Percentiles rank a stretch among this genome's conserved stretches.
Conservation (phyloP, 108 stramenopile species). For the Halocafeteria seosinensis region DNA sequence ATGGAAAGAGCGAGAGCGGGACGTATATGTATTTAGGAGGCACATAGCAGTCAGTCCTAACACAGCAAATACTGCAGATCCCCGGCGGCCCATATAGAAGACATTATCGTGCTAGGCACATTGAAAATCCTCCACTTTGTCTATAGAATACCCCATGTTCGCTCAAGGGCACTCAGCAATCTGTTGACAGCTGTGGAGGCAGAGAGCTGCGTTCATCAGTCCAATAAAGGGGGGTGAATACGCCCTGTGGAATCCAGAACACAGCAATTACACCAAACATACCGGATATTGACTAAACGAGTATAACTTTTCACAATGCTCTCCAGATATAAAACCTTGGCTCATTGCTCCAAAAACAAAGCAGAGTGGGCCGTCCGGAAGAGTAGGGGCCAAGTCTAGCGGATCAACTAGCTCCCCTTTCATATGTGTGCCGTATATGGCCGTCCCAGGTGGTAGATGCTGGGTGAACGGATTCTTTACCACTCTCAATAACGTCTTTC, state of each 20-base stretch:
- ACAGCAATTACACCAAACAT: background rate
- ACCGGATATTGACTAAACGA: conserved; percentile 80
- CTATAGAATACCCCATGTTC: background rate
- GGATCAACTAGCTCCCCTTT: conserved; percentile 68
- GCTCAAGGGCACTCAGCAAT: background rate
- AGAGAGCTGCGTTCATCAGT: background rate
- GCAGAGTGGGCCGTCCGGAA: conserved; percentile 61
- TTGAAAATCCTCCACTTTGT: background rate
- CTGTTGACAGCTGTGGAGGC: background rate
- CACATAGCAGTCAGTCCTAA: no score
- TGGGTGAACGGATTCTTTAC: conserved; percentile 90
- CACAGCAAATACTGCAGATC: no score
- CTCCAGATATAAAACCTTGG: conserved; percentile 62
- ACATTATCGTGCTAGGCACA: no score
- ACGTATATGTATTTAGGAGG: no score
- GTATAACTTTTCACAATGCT: conserved; percentile 82
- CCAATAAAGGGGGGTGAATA: background rate
- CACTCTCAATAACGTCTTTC: conserved; percentile 75
- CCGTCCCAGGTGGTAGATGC: conserved; percentile 74
- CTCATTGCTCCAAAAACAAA: conserved; percentile 93
- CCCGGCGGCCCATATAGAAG: no score
- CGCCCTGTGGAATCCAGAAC: background rate
- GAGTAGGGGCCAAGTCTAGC: conserved; percentile 47
- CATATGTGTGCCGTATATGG: conserved; percentile 46
- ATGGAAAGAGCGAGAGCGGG: no score